phyloP scores from a whole-genome alignment of 208 protist genomes.

The Balamuthia mandrillaris region DNA sequence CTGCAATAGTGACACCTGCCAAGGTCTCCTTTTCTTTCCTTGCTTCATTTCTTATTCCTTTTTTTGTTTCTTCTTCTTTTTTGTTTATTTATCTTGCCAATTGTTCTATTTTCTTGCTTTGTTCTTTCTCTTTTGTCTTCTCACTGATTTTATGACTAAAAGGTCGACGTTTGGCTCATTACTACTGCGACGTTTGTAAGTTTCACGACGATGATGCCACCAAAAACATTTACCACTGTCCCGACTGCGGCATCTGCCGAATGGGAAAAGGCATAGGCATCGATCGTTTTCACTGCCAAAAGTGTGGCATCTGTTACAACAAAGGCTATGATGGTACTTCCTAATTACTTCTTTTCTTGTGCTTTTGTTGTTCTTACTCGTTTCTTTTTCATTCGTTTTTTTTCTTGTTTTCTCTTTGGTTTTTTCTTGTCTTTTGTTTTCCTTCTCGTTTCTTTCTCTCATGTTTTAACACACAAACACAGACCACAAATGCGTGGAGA shows the following conservation, averaged over 20 bases:
- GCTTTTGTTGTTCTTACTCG: neutral
- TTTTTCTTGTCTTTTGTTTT: neutral
- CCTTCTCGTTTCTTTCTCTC: too few relatives aligned
- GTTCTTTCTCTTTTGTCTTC: neutral
- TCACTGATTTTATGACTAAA: neutral
- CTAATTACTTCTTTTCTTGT: neutral
- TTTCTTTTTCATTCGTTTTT: neutral
- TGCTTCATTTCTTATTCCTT: neutral
- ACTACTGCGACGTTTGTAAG: slow-evolving; percentile 54
- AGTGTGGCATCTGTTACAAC: slow-evolving; percentile 58
- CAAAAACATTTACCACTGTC: slow-evolving; percentile 58
- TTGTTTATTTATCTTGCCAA: neutral
- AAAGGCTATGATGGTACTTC: neutral
- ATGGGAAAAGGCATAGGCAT: slow-evolving; percentile 44
- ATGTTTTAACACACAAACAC: neutral
- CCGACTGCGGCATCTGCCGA: slow-evolving; percentile 47
- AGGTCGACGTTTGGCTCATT: slow-evolving; percentile 24
- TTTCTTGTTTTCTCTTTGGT: neutral
- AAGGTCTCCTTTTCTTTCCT: neutral
- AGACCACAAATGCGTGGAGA: slow-evolving; percentile 52
- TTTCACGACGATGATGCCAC: slow-evolving; percentile 49
- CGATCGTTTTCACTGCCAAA: slow-evolving; percentile 48
- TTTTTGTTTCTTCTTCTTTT: neutral
- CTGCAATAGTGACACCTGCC: slow-evolving; percentile 22
- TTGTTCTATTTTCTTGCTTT: neutral